Base-by-base conservation (phyloP, 805 yeast genomes). In the Teunomyces lycoperdinae region DNA sequence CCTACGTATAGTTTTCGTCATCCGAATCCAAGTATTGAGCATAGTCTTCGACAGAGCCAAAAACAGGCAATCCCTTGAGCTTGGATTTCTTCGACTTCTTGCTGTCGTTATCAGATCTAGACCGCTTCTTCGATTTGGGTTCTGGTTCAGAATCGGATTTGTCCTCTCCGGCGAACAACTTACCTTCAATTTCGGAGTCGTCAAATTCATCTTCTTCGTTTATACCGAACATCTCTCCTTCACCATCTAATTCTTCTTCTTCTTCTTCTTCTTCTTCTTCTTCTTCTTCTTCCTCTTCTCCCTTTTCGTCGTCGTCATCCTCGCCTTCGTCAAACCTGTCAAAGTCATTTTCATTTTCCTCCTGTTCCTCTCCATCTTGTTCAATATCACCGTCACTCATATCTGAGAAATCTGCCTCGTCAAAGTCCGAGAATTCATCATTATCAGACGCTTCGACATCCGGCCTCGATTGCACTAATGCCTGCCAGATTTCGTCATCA, bases 41-140 rank as follows among this genome's bases (percentile, higher is more conserved):
- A 62, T 89, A 90, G 51, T 87, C 96, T 36, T 87, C 96, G 8
- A 84, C 96, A 41, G 90, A 84, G 1, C 96, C 97, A 71, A 89
- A 91, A 16, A 83, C 75, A 17, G 97, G 97, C 50, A 91, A 71
- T 42, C 77, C 81, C 60, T 79, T 83, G 58, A 87, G 70, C 64
- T 79, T 83, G 41, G 73, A 67, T 61, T 74, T 81, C 72, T 79
- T 82, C 14, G 74, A 56, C 53, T 70, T 73, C 51, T 58, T 58
- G 16, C 50, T 66, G 38, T 70, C 68, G 48, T 66, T 58, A 24
- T 46, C 48, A 11, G 61, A 54, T 50, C 56, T 61, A 24, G 54
- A 50, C 46, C 61, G 60, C 46, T 54, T 65, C 48, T 44, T 58
- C 38, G 39, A 47, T 7, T 40, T 49, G 14, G 39, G 3, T 13